Conservation (phyloP, 441 rosid genomes). For the Arabidopsis hybrid region DNA sequence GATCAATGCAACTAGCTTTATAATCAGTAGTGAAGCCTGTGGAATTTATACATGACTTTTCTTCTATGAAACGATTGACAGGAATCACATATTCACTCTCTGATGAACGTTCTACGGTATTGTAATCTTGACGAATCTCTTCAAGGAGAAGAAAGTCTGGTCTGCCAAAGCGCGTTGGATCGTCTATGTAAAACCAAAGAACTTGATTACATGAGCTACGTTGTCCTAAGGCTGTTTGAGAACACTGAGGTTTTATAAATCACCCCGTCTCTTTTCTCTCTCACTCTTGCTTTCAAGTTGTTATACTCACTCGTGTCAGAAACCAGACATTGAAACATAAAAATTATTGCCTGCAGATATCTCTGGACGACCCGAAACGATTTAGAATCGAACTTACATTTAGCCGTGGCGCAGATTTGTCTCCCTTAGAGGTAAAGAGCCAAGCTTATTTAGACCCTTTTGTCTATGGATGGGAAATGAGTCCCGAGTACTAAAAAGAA, state of each 20-base stretch:
- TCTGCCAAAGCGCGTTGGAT: slow-evolving; percentile 80
- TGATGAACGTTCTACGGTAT: slow-evolving; percentile 96
- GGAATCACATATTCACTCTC: slow-evolving; percentile 99
- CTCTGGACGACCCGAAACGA: slow-evolving; percentile 90
- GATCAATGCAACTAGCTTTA: slow-evolving; percentile 9
- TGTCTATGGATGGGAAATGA: background rate
- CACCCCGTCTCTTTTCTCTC: slow-evolving; percentile 11
- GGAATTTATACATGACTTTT: slow-evolving; percentile 8
- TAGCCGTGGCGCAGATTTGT: slow-evolving; percentile 99
- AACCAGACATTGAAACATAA: background rate
- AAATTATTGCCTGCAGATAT: slow-evolving; percentile 52
- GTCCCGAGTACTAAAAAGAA: background rate
- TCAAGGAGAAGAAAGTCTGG: slow-evolving; percentile 94
- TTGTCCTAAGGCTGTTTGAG: slow-evolving; percentile 96
- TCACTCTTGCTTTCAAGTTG: background rate
- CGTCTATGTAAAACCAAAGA: slow-evolving; percentile 90
- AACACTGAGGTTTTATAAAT: slow-evolving; percentile 65
- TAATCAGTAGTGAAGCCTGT: background rate
- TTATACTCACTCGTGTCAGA: background rate
- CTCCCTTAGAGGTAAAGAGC: slow-evolving; percentile 91
- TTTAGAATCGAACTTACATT: slow-evolving; percentile 93
- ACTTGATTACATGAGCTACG: slow-evolving; percentile 99
- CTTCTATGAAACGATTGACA: slow-evolving; percentile 40
- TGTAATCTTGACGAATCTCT: slow-evolving; percentile 99
- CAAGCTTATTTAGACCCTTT: slow-evolving; percentile 40